Evolutionary conservation across 805 yeast species (phyloP), one percentile per base, ranked within the genome.

Genomic region (Pichia manshurica): DNA sequence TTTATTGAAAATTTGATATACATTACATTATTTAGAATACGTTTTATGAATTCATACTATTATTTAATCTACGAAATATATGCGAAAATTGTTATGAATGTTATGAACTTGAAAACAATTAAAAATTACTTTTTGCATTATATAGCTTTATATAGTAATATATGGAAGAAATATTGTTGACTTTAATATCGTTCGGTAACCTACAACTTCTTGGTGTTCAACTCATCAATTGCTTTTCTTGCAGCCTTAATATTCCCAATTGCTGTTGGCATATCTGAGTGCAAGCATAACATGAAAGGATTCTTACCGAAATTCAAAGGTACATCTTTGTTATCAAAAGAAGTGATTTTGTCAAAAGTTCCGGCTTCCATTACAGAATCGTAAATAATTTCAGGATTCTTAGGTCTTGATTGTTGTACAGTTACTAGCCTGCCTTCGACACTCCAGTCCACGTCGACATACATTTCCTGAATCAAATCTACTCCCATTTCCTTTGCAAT

Each of bases 191-290:
- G n/a, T n/a, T n/a, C n/a, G n/a, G n/a, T n/a, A n/a, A 25, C 10
- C 29, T 22, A 38, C 4, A 15, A 20, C 17, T 31, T 45, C 16
- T 23, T 42, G 9, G 37, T 32, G 46, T 65, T 65, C 9, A 63
- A 46, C 16, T 34, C 47, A 46, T 65, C 66, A 28, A 62, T 51
- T 0, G 70, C 70, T 39, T 57, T 57, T 46, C 71, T 54, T 1
- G 68, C 64, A 12, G 45, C 55, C 35, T 52, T 53, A 17, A 66
- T 56, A 47, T 67, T 67, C 4, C 58, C 69, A 28, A 67, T 42
- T 3, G 70, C 70, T 7, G 64, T 61, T 3, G 70, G 67, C 67
- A 67, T 62, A 53, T 67, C 71, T 5, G 70, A 65, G 48, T 67
- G 71, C 20, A 67, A 48, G 52, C 71, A 67, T 4, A 65, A 56